Percentiles rank a stretch among this genome's conserved stretches.
Evolutionary conservation across 768 basidiomycete genomes (phyloP).

Genomic region (Hygrocybe coccinea): DNA sequence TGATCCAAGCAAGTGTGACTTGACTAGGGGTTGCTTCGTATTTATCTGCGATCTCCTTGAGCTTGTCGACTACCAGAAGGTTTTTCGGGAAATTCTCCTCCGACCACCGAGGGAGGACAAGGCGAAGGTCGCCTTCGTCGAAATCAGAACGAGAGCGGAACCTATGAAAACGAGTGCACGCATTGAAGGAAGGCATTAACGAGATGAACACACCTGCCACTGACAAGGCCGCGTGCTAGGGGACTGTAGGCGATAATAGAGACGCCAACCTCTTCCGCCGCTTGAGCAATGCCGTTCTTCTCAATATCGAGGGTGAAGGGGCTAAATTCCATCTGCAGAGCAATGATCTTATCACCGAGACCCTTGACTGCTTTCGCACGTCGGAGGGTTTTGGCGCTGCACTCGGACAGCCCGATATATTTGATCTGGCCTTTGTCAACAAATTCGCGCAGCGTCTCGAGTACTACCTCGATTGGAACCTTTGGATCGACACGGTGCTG

Average conservation of each 20-base stretch:
- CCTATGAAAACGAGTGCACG: too few species aligned
- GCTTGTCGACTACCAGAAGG: too few species aligned
- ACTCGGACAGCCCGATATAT: slow-evolving; percentile 51
- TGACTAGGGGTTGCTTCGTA: too few species aligned
- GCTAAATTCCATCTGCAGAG: slow-evolving; percentile 35
- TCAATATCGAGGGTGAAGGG: slow-evolving; percentile 44
- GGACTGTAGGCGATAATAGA: slow-evolving; percentile 47
- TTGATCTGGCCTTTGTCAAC: slow-evolving; percentile 42
- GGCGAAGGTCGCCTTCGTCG: too few species aligned
- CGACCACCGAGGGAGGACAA: too few species aligned
- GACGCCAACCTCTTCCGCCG: slow-evolving; percentile 41
- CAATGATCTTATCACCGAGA: slow-evolving; percentile 35
- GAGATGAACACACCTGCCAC: slow-evolving; percentile 38
- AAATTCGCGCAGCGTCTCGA: slow-evolving; percentile 34
- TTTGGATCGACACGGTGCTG: slow-evolving; percentile 31
- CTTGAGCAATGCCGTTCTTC: slow-evolving; percentile 35
- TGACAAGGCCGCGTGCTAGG: slow-evolving; percentile 45
- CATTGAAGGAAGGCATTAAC: not conserved
- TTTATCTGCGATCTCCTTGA: too few species aligned
- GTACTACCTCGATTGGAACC: slow-evolving; percentile 29
- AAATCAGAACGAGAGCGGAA: too few species aligned
- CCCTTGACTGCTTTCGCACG: slow-evolving; percentile 40
- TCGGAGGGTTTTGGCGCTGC: slow-evolving; percentile 39
- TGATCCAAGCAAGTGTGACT: too few species aligned
- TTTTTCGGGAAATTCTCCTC: too few species aligned